phyloP scores from a whole-genome alignment of 768 basidiomycete species.

The Mycena latifolia region DNA sequence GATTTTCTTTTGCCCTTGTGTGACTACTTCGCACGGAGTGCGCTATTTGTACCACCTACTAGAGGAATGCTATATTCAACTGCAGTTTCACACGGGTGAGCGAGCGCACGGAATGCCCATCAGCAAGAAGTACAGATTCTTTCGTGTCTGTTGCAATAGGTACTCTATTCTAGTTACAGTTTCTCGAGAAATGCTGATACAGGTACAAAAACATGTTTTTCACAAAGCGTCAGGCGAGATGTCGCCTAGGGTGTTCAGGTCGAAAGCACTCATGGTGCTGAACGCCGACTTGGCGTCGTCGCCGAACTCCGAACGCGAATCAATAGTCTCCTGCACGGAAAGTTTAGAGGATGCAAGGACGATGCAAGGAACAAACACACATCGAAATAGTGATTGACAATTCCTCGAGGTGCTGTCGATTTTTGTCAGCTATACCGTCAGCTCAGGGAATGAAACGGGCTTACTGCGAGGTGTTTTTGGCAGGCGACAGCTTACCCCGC shows the following conservation, averaged over 20 bases:
- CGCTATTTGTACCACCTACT: slow-evolving; percentile 45
- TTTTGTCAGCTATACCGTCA: slow-evolving; percentile 18
- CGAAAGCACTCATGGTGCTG: slow-evolving; percentile 70
- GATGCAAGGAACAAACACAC: slow-evolving; percentile 57
- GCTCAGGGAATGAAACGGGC: slow-evolving; percentile 42
- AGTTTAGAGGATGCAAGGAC: slow-evolving; percentile 15
- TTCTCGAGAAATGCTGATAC: background rate
- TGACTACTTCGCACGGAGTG: slow-evolving; percentile 46
- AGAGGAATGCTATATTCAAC: slow-evolving; percentile 43
- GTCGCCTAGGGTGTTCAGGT: slow-evolving; percentile 71
- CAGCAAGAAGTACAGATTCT: background rate
- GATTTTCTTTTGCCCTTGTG: slow-evolving; percentile 41
- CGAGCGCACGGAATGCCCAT: too few species aligned
- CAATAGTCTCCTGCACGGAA: slow-evolving; percentile 74
- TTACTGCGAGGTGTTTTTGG: slow-evolving; percentile 95
- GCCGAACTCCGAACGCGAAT: slow-evolving; percentile 77
- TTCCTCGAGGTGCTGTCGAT: slow-evolving; percentile 81
- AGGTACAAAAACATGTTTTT: slow-evolving; percentile 8
- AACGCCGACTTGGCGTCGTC: slow-evolving; percentile 75
- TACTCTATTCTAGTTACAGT: slow-evolving; percentile 25
- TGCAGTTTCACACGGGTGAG: slow-evolving; percentile 10
- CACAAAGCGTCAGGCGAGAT: slow-evolving; percentile 79
- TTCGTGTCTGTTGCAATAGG: slow-evolving; percentile 30
- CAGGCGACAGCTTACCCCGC: slow-evolving; percentile 87
- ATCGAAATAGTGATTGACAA: slow-evolving; percentile 95